These are phyloP conservation scores for Boeremia lycopersici DNA, from an alignment of 2,329 filamentous ascomycete species.

Conservation along the genomic window DNA sequence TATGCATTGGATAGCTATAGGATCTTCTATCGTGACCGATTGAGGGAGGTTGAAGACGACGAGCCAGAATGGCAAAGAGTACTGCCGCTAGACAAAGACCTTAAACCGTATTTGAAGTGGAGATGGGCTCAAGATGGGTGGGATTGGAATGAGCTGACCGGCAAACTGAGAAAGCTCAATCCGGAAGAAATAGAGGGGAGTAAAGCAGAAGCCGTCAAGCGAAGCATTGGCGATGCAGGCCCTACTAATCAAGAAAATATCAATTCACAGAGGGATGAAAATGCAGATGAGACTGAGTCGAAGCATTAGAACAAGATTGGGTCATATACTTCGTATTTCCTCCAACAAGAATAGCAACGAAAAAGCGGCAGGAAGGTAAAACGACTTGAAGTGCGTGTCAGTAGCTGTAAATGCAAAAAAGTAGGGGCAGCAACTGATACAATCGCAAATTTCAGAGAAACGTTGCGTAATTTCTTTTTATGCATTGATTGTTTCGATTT, in stretches of 20 bases:
- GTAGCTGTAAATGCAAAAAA: too few relatives aligned
- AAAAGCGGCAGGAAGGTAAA: too few relatives aligned
- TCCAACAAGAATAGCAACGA: too few relatives aligned
- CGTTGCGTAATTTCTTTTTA: too few relatives aligned
- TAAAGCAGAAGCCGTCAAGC: neutral
- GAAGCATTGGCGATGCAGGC: neutral
- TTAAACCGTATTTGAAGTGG: slow-evolving; percentile 86
- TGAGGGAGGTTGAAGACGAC: slow-evolving; percentile 67
- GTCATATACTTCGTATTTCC: too few relatives aligned
- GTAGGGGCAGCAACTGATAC: too few relatives aligned
- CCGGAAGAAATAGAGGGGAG: neutral
- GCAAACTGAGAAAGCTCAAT: slow-evolving; percentile 1
- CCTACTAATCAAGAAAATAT: neutral
- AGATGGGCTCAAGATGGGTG: slow-evolving; percentile 71
- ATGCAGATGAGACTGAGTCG: neutral
- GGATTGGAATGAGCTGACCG: slow-evolving; percentile 12
- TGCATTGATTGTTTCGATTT: too few relatives aligned
- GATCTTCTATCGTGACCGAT: slow-evolving; percentile 84
- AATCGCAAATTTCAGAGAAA: too few relatives aligned
- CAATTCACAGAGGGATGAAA: neutral
- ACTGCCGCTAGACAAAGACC: slow-evolving; percentile 80
- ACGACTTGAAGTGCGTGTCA: too few relatives aligned
- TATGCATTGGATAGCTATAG: slow-evolving; percentile 92
- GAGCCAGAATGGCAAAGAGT: slow-evolving; percentile 93
- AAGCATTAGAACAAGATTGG: too few relatives aligned